Base-by-base conservation (phyloP, 495 filamentous ascomycete species). In the Penicilliopsis zonata region DNA sequence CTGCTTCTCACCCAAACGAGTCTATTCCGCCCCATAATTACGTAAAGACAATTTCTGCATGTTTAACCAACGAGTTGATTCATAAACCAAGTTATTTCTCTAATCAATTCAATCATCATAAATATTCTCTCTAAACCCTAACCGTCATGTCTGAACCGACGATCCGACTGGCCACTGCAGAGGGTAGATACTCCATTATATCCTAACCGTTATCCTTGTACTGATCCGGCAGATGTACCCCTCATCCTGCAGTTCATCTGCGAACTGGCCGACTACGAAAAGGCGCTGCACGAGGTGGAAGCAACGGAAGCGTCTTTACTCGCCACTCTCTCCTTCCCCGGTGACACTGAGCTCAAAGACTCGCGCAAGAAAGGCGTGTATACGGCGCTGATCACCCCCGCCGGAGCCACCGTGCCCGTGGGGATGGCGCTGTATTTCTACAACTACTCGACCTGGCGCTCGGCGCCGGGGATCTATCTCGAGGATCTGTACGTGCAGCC, bases 401-500 rank as follows among this genome's bases (percentile, higher is more conserved):
- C n/a, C n/a, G n/a, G n/a, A n/a, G 23, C 43, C 10, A 52, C 54
- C 2, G 39, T 37, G 20, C 62, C 63, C 27, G 72, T 71, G 3
- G 72, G 69, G 32, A 69, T 77, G 62, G 77, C 72, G 0, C 57
- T 82, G 7, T 82, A 72, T 61, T 85, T 78, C 65, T 65, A 70
- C 50, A 82, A 75, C 49, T 85, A 80, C 49, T 73, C 74, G 36
- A 95, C 90, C 4, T 96, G 90, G 90, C 74, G 78, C 22, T 74
- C 78, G 3, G 70, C 70, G 7, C 80, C 90, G 2, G 90, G 90
- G 1, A 86, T 98, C 42, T 94, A 90, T 47, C 78, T 98, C 9
- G 90, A 98, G 50, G 90, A 98, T 50, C 61, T 98, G 7, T 95
- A 82, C 46, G 84, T 98, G 18, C 62, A 76, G 45, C 70, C 76